phyloP scores from a whole-genome alignment of 73 alveolate species.

The Durusdinium trenchii region DNA sequence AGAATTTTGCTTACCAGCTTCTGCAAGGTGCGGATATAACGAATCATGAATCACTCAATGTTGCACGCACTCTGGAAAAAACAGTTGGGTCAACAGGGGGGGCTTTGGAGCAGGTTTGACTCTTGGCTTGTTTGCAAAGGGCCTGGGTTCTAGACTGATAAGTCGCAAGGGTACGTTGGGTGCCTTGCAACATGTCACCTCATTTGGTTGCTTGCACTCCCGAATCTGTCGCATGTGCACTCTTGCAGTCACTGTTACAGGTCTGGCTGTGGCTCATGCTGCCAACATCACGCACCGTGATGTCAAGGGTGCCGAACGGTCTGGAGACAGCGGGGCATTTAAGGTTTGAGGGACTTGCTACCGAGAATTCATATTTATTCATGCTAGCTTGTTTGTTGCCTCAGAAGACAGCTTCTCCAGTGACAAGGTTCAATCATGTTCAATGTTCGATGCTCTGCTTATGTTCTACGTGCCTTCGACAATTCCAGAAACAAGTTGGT shows the following conservation, averaged over 20 bases:
- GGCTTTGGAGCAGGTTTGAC: not conserved
- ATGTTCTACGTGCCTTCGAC: not conserved
- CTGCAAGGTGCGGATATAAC: not conserved
- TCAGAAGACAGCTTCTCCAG: not conserved
- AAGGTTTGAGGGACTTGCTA: no score
- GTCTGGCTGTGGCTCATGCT: constrained; percentile 71
- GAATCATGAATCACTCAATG: not conserved
- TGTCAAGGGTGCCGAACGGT: constrained; percentile 56
- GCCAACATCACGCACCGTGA: constrained; percentile 89
- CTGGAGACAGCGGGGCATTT: no score
- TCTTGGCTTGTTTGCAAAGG: not conserved
- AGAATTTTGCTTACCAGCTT: constrained; percentile 89
- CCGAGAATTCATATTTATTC: no score
- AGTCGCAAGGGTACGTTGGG: no score
- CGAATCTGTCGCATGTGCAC: no score
- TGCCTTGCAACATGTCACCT: no score
- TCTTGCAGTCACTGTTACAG: not conserved
- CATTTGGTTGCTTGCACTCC: no score
- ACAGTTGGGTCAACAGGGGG: not conserved
- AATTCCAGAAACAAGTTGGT: not conserved
- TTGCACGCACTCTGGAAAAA: not conserved
- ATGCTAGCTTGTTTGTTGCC: not conserved
- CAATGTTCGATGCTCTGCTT: not conserved
- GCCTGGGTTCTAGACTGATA: no score
- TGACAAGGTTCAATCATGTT: not conserved